phyloP scores from a whole-genome alignment of 2,329 filamentous ascomycete species.

The Penicillium psychrosexuale region DNA sequence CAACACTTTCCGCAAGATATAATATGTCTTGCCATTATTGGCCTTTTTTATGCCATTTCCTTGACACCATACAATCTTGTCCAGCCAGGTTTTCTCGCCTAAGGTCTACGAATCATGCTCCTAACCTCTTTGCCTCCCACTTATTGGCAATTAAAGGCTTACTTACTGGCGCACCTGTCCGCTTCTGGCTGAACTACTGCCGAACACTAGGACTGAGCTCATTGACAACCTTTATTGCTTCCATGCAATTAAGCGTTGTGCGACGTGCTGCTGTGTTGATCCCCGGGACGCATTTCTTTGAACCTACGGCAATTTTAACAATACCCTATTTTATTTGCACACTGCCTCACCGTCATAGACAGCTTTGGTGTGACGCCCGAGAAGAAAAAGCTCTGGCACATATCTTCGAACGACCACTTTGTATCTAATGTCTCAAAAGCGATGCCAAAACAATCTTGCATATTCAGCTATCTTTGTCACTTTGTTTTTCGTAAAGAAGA shows the following conservation, averaged over 20 bases:
- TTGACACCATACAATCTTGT: background rate
- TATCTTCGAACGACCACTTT: conserved; percentile 3
- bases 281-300: background rate
- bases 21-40: conserved; percentile 13
- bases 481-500: background rate
- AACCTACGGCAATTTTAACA: background rate
- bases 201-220: background rate
- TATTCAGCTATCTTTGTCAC: background rate
- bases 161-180: background rate
- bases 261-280: background rate
- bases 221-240: background rate
- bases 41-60: background rate
- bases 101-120: background rate
- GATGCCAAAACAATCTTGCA: background rate
- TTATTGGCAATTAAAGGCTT: background rate
- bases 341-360: background rate
- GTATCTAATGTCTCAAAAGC: conserved; percentile 7
- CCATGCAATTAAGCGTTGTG: background rate
- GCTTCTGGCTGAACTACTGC: background rate
- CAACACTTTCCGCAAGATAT: conserved; percentile 50
- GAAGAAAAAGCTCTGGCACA: background rate
- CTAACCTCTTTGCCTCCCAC: background rate
- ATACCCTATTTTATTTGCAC: background rate
- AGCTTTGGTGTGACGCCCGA: background rate
- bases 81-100: background rate